These are phyloP conservation scores for Lachancea nothofagi DNA, from an alignment of 805 yeast genomes.

Conservation along the genomic window DNA sequence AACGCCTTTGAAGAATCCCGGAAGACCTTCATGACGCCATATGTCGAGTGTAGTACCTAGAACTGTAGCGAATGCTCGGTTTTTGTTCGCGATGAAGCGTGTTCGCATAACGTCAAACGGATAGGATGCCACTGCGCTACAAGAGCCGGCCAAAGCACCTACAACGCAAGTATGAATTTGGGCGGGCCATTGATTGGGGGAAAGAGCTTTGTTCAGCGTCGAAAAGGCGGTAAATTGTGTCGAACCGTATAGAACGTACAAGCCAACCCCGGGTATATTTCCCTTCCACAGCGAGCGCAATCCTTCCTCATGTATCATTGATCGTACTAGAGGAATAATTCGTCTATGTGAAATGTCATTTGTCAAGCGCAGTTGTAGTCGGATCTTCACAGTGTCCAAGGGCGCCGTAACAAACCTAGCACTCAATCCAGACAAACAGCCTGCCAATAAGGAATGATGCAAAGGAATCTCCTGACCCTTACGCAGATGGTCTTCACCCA, in stretches of 20 bases:
- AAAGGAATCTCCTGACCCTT: conserved; percentile 50
- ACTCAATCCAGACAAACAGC: conserved; percentile 62
- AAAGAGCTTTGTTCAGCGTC: conserved; percentile 40
- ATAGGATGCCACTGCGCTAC: conserved; percentile 70
- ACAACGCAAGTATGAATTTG: conserved; percentile 42
- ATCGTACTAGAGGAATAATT: conserved; percentile 32
- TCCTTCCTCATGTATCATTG: conserved; percentile 60
- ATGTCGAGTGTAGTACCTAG: conserved; percentile 32
- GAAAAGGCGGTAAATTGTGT: conserved; percentile 75
- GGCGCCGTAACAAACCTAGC: conserved; percentile 42
- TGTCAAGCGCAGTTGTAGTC: conserved; percentile 24
- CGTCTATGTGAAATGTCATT: conserved; percentile 5
- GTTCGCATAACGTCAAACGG: conserved; percentile 91
- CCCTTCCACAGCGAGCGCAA: conserved; percentile 88
- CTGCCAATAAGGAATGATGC: conserved; percentile 55
- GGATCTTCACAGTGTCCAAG: conserved; percentile 31
- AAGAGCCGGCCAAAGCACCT: conserved; percentile 73
- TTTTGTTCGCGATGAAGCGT: conserved; percentile 64
- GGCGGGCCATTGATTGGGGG: conserved; percentile 15
- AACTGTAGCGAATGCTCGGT: conserved; percentile 17
- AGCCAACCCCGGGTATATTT: conserved; percentile 81
- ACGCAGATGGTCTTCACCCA: conserved; percentile 39
- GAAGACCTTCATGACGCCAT: conserved; percentile 37
- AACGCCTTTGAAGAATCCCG: conserved; percentile 47
- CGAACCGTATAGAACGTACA: conserved; percentile 83